Evolutionary conservation across 2,329 filamentous ascomycete genomes (phyloP).

Genomic region (Claviceps fusiformis): DNA sequence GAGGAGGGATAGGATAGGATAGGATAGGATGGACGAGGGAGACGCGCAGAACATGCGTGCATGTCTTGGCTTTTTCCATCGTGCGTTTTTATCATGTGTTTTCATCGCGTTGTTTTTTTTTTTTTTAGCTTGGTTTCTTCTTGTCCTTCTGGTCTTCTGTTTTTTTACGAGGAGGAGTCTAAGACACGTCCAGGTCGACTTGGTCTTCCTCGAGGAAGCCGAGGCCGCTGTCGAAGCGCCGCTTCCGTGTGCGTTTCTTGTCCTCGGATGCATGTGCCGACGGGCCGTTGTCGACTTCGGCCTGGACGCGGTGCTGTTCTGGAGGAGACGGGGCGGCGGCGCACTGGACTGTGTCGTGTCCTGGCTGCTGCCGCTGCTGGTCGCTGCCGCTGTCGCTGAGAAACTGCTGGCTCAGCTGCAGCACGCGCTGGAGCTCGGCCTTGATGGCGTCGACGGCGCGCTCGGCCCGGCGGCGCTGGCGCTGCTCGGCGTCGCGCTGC

Average conservation of each 20-base stretch:
- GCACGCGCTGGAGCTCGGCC: constrained; percentile 34
- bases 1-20: no score
- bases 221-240: constrained; percentile 40
- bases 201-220: constrained; percentile 40
- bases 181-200: no score
- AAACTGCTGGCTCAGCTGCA: constrained; percentile 32
- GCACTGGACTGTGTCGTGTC: no score
- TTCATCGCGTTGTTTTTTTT: no score
- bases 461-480: constrained; percentile 24
- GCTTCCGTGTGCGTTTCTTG: constrained; percentile 14
- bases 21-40: no score
- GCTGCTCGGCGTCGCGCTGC: constrained; percentile 23
- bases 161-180: constrained; percentile 11
- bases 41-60: no score
- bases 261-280: no score
- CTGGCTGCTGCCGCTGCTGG: background rate
- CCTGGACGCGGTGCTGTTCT: no score
- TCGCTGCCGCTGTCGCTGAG: constrained; percentile 16
- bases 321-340: no score
- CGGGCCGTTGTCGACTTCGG: no score
- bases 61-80: no score
- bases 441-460: constrained; percentile 35
- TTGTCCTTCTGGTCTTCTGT: constrained; percentile 12
- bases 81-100: no score
- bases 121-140: background rate